Conservation (phyloP, 805 yeast genomes). For the Hemisphaericaspora nanyangensis region DNA sequence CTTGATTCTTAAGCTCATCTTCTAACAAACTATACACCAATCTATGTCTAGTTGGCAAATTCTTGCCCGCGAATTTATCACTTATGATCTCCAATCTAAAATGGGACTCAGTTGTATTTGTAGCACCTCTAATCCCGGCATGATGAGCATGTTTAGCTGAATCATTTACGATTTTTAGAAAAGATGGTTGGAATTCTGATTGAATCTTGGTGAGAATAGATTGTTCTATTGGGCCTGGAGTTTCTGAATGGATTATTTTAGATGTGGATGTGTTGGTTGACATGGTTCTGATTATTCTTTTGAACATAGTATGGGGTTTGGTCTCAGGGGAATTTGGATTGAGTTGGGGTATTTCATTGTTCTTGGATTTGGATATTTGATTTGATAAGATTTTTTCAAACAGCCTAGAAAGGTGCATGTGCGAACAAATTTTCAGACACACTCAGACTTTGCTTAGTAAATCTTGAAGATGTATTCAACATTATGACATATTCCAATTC, state of each 20-base stretch:
- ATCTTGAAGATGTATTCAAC: too few species aligned
- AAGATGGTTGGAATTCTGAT: constrained; percentile 40
- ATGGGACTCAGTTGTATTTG: constrained; percentile 75
- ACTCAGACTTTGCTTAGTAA: too few species aligned
- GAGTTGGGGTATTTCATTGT: too few species aligned
- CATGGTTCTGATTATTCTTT: constrained; percentile 5
- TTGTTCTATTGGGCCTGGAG: constrained; percentile 46
- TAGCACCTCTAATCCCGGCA: constrained; percentile 70
- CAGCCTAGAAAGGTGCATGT: too few species aligned
- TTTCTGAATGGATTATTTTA: constrained; percentile 11
- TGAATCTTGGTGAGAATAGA: constrained; percentile 44
- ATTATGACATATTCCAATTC: too few species aligned
- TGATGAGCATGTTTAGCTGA: constrained; percentile 88
- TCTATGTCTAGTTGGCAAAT: constrained; percentile 74
- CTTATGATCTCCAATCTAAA: constrained; percentile 74
- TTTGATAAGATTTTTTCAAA: too few species aligned
- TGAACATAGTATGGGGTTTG: constrained; percentile 7
- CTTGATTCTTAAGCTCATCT: constrained; percentile 66
- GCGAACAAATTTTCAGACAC: too few species aligned
- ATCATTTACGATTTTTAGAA: constrained; percentile 64
- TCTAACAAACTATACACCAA: constrained; percentile 62
- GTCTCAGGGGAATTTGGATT: too few species aligned
- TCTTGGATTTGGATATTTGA: too few species aligned
- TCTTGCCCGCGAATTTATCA: constrained; percentile 59
- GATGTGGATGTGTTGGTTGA: constrained; percentile 1